Conservation (phyloP, 176 grass and related monocot species). For the Calamus simplicifolius region DNA sequence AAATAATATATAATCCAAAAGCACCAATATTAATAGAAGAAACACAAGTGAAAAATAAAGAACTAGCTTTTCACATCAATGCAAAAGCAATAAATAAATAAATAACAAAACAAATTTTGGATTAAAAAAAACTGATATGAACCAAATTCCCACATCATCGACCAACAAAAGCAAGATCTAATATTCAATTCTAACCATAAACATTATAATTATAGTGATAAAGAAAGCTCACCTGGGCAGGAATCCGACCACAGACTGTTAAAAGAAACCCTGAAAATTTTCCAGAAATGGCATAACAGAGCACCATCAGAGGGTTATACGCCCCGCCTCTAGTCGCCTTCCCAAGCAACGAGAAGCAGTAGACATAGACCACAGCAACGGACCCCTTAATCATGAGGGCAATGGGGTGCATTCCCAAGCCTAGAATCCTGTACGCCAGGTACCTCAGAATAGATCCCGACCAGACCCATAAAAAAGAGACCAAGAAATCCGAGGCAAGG, state of each 20-base stretch:
- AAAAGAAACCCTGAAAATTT: slow-evolving; percentile 12
- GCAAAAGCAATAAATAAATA: too few relatives aligned
- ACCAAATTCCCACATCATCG: too few relatives aligned
- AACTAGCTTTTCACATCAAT: too few relatives aligned
- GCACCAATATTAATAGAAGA: too few relatives aligned
- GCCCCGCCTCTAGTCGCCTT: slow-evolving; percentile 14
- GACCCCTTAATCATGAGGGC: slow-evolving; percentile 10
- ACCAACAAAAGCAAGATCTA: too few relatives aligned
- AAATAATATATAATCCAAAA: too few relatives aligned
- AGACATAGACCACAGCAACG: slow-evolving; percentile 1
- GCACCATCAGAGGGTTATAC: slow-evolving; percentile 20
- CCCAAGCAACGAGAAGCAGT: slow-evolving; percentile 11
- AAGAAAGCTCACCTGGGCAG: slow-evolving; percentile 9
- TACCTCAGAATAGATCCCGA: slow-evolving; percentile 6
- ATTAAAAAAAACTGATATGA: too few relatives aligned
- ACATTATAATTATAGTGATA: neutral
- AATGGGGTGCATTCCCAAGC: slow-evolving; percentile 1
- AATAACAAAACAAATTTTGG: too few relatives aligned
- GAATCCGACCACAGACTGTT: slow-evolving; percentile 13
- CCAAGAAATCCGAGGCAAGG: slow-evolving; percentile 6
- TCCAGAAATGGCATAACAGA: slow-evolving; percentile 14
- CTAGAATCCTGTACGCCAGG: slow-evolving; percentile 5
- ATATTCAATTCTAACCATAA: too few relatives aligned
- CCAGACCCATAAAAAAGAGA: slow-evolving; percentile 18
- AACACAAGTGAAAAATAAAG: too few relatives aligned